Conservation (phyloP, 2,329 filamentous ascomycete genomes). For the Atkinsonella texensis region DNA sequence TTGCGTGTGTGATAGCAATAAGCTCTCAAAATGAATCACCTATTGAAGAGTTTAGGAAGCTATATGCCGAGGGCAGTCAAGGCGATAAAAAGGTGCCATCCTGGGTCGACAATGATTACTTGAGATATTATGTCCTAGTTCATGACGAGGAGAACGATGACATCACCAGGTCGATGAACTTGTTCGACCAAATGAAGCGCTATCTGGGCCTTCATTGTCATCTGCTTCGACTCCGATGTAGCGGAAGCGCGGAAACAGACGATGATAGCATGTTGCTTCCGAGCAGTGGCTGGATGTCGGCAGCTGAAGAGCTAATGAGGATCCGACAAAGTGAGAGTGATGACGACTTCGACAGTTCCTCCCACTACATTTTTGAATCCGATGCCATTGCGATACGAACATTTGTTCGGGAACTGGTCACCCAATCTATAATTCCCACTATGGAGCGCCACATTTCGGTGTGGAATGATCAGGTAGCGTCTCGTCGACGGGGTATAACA, state of each 20-base stretch:
- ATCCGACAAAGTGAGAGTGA: constrained; percentile 56
- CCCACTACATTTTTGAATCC: constrained; percentile 78
- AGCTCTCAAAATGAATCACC: constrained; percentile 76
- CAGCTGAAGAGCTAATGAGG: constrained; percentile 69
- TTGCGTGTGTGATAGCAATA: constrained; percentile 88
- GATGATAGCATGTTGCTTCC: constrained; percentile 80
- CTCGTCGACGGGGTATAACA: constrained; percentile 72
- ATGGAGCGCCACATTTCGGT: constrained; percentile 88
- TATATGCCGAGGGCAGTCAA: constrained; percentile 77
- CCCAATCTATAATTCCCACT: constrained; percentile 83
- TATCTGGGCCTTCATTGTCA: constrained; percentile 95
- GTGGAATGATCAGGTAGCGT: constrained; percentile 97
- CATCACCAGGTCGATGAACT: constrained; percentile 72
- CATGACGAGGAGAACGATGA: constrained; percentile 96
- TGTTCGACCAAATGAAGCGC: constrained; percentile 99
- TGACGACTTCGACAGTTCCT: constrained; percentile 57
- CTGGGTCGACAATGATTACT: constrained; percentile 85
- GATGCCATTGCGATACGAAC: constrained; percentile 79
- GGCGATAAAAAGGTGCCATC: constrained; percentile 61
- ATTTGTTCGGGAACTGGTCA: constrained; percentile 89
- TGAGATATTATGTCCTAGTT: constrained; percentile 91
- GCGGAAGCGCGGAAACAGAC: constrained; percentile 76
- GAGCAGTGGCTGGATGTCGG: constrained; percentile 77
- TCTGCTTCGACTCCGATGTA: constrained; percentile 72
- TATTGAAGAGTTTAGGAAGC: constrained; percentile 71